Evolutionary conservation across 176 grass and related monocot species (phyloP).

Genomic region (Oropetium thomaeum): DNA sequence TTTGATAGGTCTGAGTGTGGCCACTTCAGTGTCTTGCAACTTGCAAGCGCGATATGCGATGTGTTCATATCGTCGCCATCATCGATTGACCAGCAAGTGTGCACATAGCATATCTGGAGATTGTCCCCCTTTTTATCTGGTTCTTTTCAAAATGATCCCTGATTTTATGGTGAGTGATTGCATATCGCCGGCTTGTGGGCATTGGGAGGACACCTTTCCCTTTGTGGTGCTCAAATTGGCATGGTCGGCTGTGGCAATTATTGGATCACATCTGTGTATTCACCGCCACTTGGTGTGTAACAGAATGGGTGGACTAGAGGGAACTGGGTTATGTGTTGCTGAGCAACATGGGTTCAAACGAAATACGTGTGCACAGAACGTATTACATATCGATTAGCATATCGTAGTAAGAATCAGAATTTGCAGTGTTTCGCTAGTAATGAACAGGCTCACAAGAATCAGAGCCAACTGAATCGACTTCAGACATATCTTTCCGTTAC

Average conservation of each 20-base stretch:
- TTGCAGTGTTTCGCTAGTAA: background rate
- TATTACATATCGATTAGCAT: background rate
- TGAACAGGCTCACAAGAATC: too few species aligned
- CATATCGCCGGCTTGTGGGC: background rate
- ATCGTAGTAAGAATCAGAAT: background rate
- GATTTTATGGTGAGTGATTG: conserved; percentile 38
- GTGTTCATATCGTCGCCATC: conserved; percentile 20
- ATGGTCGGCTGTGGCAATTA: background rate
- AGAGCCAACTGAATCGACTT: background rate
- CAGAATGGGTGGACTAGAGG: conserved; percentile 6
- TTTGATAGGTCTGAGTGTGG: background rate
- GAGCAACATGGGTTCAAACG: background rate
- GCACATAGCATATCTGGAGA: background rate
- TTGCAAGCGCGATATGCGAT: conserved; percentile 19
- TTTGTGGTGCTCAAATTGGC: conserved; percentile 5
- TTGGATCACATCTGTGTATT: conserved; percentile 6
- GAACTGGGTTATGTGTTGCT: background rate
- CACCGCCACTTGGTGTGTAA: conserved; percentile 3
- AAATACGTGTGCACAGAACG: background rate
- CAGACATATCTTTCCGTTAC: background rate
- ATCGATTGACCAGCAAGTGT: background rate
- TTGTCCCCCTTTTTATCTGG: background rate
- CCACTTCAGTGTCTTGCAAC: conserved; percentile 11
- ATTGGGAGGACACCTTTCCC: background rate
- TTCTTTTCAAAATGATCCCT: conserved; percentile 17